phyloP scores from a whole-genome alignment of 1,139 yeast species.

The Magnusiomyces suaveolens region DNA sequence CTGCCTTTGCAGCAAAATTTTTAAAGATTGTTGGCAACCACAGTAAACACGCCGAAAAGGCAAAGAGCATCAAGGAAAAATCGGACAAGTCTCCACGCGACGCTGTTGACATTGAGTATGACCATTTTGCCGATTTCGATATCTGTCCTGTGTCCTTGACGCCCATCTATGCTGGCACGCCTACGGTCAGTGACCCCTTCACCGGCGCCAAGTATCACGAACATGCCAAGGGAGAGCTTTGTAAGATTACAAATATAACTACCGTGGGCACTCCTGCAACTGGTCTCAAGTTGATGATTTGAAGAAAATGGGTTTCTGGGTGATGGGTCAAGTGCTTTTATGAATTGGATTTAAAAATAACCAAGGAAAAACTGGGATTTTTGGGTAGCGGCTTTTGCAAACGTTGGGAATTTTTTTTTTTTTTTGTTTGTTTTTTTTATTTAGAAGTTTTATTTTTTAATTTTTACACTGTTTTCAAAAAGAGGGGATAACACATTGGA shows the following conservation, averaged over 20 bases:
- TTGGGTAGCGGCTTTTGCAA: no score
- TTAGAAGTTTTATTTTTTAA: no score
- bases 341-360: neutral
- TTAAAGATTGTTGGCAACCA: conserved; percentile 52
- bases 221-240: conserved; percentile 66
- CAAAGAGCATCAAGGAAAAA: conserved; percentile 66
- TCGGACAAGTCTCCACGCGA: conserved; percentile 77
- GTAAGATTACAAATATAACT: conserved; percentile 68
- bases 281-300: conserved; percentile 48
- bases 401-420: no score
- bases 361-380: neutral
- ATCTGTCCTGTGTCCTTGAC: conserved; percentile 81
- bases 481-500: no score
- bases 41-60: conserved; percentile 64
- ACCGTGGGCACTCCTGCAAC: conserved; percentile 92
- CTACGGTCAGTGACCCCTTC: conserved; percentile 66
- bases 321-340: no score
- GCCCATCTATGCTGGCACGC: conserved; percentile 76
- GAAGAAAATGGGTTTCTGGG: neutral
- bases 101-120: conserved; percentile 83
- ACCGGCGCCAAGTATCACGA: conserved; percentile 84
- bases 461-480: no score
- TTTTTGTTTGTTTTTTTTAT: no score
- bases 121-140: conserved; percentile 82
- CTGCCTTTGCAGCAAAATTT: conserved; percentile 80